phyloP scores from a whole-genome alignment of 2,329 filamentous ascomycete genomes.

The Pseudogymnoascus sp. region DNA sequence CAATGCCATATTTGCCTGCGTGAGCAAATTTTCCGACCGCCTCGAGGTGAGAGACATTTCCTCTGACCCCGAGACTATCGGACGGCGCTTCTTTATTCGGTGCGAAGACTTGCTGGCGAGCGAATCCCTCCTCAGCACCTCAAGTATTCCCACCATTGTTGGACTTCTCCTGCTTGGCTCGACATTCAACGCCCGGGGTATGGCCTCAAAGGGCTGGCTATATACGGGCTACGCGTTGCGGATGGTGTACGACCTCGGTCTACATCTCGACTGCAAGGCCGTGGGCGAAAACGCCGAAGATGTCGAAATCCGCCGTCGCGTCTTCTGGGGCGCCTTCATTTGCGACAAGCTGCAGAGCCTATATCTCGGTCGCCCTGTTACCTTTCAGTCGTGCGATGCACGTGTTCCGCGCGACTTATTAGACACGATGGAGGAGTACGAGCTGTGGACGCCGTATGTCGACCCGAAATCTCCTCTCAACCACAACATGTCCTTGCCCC shows the following conservation, averaged over 20 bases:
- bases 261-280: conserved; percentile 31
- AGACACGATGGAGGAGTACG: conserved; percentile 23
- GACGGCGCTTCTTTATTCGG: conserved; percentile 20
- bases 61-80: conserved; percentile 18
- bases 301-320: conserved; percentile 26
- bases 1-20: conserved; percentile 30
- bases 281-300: conserved; percentile 20
- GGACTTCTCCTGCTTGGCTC: conserved; percentile 24
- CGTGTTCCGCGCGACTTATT: conserved; percentile 19
- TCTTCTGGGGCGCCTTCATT: conserved; percentile 30
- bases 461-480: conserved; percentile 3
- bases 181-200: conserved; percentile 21
- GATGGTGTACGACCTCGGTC: conserved; percentile 34
- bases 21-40: conserved; percentile 24
- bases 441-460: conserved; percentile 12
- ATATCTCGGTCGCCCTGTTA: conserved; percentile 25
- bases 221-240: conserved; percentile 34
- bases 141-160: conserved; percentile 23
- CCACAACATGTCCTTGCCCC: neutral
- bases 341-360: conserved; percentile 27
- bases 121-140: conserved; percentile 15
- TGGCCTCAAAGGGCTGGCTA: conserved; percentile 28
- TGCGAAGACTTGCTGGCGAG: conserved; percentile 19
- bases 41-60: conserved; percentile 18
- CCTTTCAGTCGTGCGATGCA: conserved; percentile 19